Conservation (phyloP, 495 filamentous ascomycete genomes). For the Ascobolus immersus region DNA sequence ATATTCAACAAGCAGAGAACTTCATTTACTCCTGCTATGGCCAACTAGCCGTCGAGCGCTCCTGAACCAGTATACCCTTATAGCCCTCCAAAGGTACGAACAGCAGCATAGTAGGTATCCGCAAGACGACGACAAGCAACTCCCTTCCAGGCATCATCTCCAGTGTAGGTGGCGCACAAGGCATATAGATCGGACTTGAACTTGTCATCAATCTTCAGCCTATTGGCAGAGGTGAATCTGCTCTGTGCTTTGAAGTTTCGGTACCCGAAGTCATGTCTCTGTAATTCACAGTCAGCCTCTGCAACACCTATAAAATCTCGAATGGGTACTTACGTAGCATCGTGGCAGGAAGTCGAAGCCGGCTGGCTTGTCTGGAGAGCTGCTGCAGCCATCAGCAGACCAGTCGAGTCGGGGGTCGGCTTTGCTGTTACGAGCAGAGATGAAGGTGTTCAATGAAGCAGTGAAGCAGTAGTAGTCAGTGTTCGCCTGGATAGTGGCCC, state of each 20-base stretch:
- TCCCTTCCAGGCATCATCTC: neutral
- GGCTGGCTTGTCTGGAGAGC: constrained; percentile 21
- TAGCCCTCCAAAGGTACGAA: constrained; percentile 19
- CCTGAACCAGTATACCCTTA: too few relatives aligned
- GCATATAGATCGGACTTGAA: constrained; percentile 20
- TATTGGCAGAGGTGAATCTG: constrained; percentile 18
- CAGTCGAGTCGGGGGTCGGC: too few relatives aligned
- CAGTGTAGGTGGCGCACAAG: constrained; percentile 7
- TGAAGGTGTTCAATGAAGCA: too few relatives aligned
- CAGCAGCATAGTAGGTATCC: constrained; percentile 23
- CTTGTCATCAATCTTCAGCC: constrained; percentile 20
- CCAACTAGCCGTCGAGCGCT: too few relatives aligned
- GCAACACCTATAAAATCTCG: constrained; percentile 17
- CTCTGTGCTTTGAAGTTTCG: constrained; percentile 20
- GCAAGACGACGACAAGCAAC: constrained; percentile 18
- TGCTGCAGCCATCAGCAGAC: constrained; percentile 20
- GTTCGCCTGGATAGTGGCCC: too few relatives aligned
- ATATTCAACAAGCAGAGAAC: too few relatives aligned
- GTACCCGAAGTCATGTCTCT: constrained; percentile 27
- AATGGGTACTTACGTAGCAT: neutral
- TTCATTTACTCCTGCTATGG: too few relatives aligned
- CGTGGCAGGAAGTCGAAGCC: constrained; percentile 21
- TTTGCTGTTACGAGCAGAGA: too few relatives aligned
- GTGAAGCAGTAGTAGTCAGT: too few relatives aligned
- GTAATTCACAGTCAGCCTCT: too few relatives aligned